Evolutionary conservation across 345 rosid species (phyloP).

Genomic region (Eucalyptus sideroxylon): DNA sequence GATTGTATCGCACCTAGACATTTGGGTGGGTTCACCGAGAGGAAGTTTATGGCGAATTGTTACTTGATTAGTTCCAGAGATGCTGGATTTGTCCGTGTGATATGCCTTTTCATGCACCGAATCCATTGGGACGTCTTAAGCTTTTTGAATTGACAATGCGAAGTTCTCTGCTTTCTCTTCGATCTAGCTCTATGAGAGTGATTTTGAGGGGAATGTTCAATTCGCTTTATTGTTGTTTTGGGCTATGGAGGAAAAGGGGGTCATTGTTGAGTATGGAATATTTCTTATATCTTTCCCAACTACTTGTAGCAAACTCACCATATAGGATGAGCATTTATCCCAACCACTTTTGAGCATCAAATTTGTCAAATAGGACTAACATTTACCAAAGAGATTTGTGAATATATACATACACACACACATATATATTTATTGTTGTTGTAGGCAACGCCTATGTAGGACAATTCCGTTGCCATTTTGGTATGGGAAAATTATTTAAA

Average conservation of each 20-base stretch:
- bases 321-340: background rate
- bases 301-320: background rate
- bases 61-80: background rate
- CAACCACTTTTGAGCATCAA: background rate
- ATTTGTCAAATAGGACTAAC: too few species aligned
- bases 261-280: background rate
- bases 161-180: background rate
- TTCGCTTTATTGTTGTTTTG: background rate
- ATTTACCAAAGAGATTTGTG: too few species aligned
- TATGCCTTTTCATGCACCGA: background rate
- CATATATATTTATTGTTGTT: too few species aligned
- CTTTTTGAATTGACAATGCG: background rate
- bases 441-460: too few species aligned
- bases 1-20: background rate
- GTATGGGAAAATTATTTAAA: too few species aligned
- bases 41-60: fast-evolving
- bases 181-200: fast-evolving
- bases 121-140: background rate
- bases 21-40: background rate
- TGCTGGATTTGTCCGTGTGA: background rate
- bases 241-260: background rate
- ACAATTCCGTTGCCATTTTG: too few species aligned
- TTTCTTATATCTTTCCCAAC: too few species aligned
- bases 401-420: too few species aligned
- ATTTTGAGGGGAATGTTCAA: background rate